phyloP scores from a whole-genome alignment of 2,329 filamentous ascomycete genomes.

The Aspergillus unguis region DNA sequence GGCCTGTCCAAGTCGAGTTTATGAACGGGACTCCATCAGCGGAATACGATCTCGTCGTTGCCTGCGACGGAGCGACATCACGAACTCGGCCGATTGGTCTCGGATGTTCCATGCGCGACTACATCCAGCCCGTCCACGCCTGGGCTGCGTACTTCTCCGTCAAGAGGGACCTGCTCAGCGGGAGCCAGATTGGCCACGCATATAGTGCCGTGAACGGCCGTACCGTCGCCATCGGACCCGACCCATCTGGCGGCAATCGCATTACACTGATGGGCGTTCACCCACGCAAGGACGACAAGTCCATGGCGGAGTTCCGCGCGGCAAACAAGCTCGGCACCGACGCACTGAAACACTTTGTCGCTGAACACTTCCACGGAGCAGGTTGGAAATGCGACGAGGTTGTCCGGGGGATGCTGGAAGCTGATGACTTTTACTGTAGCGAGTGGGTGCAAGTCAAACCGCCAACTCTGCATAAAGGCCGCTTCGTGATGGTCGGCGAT shows the following conservation, averaged over 20 bases:
- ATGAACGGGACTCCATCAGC: conserved; percentile 16
- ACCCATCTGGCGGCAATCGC: too few relatives aligned
- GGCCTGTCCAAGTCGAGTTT: conserved; percentile 21
- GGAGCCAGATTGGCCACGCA: conserved; percentile 29
- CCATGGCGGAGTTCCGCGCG: conserved; percentile 25
- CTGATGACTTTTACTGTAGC: conserved; percentile 49
- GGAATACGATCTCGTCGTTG: conserved; percentile 27
- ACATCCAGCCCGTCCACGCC: conserved; percentile 18
- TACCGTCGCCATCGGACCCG: too few relatives aligned
- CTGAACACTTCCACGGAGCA: conserved; percentile 39
- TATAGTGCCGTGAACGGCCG: too few relatives aligned
- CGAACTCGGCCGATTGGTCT: conserved; percentile 13
- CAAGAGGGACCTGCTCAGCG: conserved; percentile 25
- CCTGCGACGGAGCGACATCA: conserved; percentile 29
- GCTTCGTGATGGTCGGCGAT: conserved; percentile 43
- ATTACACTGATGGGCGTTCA: conserved; percentile 30
- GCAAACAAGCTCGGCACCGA: conserved; percentile 26
- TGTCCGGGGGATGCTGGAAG: conserved; percentile 39
- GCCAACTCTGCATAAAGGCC: conserved; percentile 44
- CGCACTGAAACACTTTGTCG: conserved; percentile 41
- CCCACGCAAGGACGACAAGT: conserved; percentile 22
- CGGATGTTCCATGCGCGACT: conserved; percentile 13
- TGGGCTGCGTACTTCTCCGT: conserved; percentile 41
- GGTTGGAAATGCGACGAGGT: conserved; percentile 49
- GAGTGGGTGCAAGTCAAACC: conserved; percentile 46